Conservation (phyloP, 768 basidiomycete species). For the Tremella fuciformis region DNA sequence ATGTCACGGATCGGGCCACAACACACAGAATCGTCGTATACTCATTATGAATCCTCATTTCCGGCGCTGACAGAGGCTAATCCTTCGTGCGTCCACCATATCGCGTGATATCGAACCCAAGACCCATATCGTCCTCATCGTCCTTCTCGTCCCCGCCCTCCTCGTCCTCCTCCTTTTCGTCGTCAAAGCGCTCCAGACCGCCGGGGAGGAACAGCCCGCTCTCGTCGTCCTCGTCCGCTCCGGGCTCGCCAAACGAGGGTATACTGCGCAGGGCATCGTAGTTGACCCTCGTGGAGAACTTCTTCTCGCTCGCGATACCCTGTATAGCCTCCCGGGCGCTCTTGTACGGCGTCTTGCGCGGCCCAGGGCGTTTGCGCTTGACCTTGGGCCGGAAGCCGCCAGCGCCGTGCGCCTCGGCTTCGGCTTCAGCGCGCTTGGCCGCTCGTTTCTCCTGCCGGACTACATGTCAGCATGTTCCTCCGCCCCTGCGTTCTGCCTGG, state of each 20-base stretch:
- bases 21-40: too few relatives aligned
- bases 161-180: slow-evolving; percentile 26
- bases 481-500: neutral
- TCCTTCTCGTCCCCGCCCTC: slow-evolving; percentile 17
- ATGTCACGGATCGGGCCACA: too few relatives aligned
- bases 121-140: slow-evolving; percentile 8
- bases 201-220: slow-evolving; percentile 2
- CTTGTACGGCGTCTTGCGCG: slow-evolving; percentile 32
- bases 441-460: slow-evolving; percentile 20
- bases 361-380: slow-evolving; percentile 31
- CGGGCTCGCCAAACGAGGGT: slow-evolving; percentile 8
- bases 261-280: slow-evolving; percentile 28
- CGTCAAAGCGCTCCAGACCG: slow-evolving; percentile 24
- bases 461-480: too few relatives aligned
- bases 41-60: too few relatives aligned
- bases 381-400: neutral
- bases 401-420: too few relatives aligned
- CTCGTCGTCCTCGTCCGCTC: slow-evolving; percentile 24
- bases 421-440: too few relatives aligned
- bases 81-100: too few relatives aligned
- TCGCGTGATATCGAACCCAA: too few relatives aligned
- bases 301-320: slow-evolving; percentile 30
- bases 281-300: slow-evolving; percentile 41
- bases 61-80: too few relatives aligned
- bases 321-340: slow-evolving; percentile 34